Percentiles rank a stretch among this genome's conserved stretches.
Evolutionary conservation across 805 yeast species (phyloP).

Genomic region (Ogataea ganodermae): DNA sequence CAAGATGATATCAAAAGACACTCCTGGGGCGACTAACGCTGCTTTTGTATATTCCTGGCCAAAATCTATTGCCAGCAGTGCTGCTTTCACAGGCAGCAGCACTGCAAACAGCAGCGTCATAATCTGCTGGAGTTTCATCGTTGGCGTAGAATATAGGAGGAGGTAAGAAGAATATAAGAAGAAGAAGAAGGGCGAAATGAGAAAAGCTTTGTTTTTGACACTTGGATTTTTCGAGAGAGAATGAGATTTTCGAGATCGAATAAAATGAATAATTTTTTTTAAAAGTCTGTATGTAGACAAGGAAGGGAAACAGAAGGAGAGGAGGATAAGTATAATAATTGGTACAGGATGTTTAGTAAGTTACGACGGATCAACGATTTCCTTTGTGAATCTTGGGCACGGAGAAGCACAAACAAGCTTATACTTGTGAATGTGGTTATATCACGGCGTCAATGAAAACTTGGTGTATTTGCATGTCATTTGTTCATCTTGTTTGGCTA

Average conservation of each 20-base stretch:
- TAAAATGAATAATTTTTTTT: no score
- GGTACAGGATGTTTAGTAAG: slow-evolving; percentile 9
- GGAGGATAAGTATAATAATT: neutral
- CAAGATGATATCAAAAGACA: slow-evolving; percentile 82
- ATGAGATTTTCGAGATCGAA: neutral
- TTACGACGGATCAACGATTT: no score
- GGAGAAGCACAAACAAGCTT: no score
- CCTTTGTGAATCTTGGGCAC: no score
- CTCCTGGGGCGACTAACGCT: slow-evolving; percentile 85
- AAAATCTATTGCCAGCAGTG: slow-evolving; percentile 84
- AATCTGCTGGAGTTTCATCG: slow-evolving; percentile 9
- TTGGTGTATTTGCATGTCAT: no score
- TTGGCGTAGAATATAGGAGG: no score
- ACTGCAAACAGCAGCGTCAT: slow-evolving; percentile 26
- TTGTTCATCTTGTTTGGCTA: no score
- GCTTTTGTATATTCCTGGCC: slow-evolving; percentile 90
- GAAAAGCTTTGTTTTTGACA: slow-evolving; percentile 3
- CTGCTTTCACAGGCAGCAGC: slow-evolving; percentile 40
- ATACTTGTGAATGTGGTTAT: no score
- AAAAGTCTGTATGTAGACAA: no score
- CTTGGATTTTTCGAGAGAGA: neutral
- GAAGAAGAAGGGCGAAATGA: neutral
- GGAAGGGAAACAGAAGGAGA: neutral
- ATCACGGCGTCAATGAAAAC: no score
- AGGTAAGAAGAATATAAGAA: no score